Conservation (phyloP, 2,329 filamentous ascomycete species). For the Magnaporthiopsis incrustans region DNA sequence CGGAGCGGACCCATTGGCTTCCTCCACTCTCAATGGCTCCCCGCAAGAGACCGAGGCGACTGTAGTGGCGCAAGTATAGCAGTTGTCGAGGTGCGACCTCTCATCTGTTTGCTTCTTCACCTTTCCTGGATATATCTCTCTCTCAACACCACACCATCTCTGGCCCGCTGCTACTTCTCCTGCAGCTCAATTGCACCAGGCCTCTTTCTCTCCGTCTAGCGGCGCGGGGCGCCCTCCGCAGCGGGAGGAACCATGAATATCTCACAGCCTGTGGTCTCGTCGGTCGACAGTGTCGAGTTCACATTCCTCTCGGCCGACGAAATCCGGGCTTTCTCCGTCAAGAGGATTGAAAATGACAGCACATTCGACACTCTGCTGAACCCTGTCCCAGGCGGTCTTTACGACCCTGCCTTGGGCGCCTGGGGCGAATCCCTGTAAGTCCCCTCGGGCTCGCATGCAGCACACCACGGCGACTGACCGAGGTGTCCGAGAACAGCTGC, state of each 20-base stretch:
- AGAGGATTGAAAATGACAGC: conserved; percentile 83
- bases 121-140: neutral
- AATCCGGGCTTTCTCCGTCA: conserved; percentile 83
- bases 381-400: conserved; percentile 82
- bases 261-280: conserved; percentile 73
- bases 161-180: neutral
- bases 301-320: conserved; percentile 74
- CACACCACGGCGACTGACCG: neutral
- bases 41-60: neutral
- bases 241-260: conserved; percentile 48
- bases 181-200: neutral
- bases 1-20: neutral
- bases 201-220: neutral
- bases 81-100: neutral
- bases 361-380: conserved; percentile 93
- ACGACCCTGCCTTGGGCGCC: conserved; percentile 84
- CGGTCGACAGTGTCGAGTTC: conserved; percentile 84
- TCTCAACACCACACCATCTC: neutral
- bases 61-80: neutral
- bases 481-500: conserved; percentile 50
- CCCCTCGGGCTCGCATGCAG: neutral
- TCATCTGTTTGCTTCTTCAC: neutral
- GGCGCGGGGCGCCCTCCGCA: conserved; percentile 1
- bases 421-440: conserved; percentile 78
- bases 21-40: neutral